phyloP scores from a whole-genome alignment of 768 basidiomycete genomes.

The Suillus clintonianus region DNA sequence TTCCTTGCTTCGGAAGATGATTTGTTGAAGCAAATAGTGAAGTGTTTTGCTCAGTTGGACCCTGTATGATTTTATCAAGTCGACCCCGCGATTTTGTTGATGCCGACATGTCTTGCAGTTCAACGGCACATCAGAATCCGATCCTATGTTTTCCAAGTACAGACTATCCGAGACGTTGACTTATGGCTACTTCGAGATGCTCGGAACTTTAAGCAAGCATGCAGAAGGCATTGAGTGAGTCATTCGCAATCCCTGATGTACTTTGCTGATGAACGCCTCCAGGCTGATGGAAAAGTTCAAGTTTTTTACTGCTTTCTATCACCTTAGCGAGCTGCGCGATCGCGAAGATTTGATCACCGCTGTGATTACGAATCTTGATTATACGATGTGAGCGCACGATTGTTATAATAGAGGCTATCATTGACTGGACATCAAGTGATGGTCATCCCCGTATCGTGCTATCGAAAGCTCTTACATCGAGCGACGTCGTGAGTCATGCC shows the following conservation, averaged over 20 bases:
- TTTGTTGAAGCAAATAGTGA: conserved; percentile 79
- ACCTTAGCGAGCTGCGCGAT: conserved; percentile 85
- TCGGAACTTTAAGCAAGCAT: conserved; percentile 87
- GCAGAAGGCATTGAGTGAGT: conserved; percentile 83
- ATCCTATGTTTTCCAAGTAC: conserved; percentile 83
- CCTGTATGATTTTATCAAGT: conserved; percentile 54
- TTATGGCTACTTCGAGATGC: conserved; percentile 93
- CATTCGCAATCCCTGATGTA: neutral
- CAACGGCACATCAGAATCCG: conserved; percentile 69
- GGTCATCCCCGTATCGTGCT: conserved; percentile 93
- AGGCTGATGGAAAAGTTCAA: conserved; percentile 90
- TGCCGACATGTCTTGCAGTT: conserved; percentile 45
- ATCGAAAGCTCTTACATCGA: conserved; percentile 93
- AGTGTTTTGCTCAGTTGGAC: conserved; percentile 90
- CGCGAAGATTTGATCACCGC: conserved; percentile 91
- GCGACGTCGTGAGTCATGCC: conserved; percentile 64
- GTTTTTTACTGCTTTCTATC: conserved; percentile 95
- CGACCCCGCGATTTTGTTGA: neutral
- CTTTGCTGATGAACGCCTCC: neutral
- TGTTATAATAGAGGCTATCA: conserved; percentile 5
- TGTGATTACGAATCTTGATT: conserved; percentile 91
- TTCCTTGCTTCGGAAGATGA: conserved; percentile 84
- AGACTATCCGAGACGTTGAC: conserved; percentile 82
- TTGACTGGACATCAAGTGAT: conserved; percentile 55
- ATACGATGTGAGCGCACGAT: conserved; percentile 65